phyloP scores from a whole-genome alignment of 1,284 basidiomycete genomes.

The Tilletiopsis washingtonensis region DNA sequence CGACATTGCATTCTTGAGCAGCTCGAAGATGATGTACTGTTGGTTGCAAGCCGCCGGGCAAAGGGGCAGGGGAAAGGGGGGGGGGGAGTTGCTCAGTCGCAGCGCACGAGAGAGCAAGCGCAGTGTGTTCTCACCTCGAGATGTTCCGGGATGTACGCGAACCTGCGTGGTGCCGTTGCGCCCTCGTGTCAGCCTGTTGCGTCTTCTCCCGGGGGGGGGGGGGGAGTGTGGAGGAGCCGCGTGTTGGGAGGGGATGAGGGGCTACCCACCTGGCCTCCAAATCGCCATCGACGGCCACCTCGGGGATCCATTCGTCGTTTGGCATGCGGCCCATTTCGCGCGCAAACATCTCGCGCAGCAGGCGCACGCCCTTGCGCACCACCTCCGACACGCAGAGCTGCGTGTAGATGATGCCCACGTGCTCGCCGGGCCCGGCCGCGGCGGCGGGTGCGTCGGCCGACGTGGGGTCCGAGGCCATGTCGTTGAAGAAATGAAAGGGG shows the following conservation, averaged over 20 bases:
- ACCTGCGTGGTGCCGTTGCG: too few species aligned
- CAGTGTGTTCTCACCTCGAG: slow-evolving; percentile 52
- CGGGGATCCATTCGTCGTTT: slow-evolving; percentile 51
- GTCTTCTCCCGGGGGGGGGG: too few species aligned
- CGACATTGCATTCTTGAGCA: slow-evolving; percentile 64
- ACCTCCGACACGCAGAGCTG: slow-evolving; percentile 58
- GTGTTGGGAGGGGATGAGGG: too few species aligned
- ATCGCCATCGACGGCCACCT: slow-evolving; percentile 67
- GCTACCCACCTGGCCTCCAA: slow-evolving; percentile 54
- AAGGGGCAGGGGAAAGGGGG: too few species aligned
- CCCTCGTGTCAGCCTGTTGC: too few species aligned
- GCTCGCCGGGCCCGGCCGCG: slow-evolving; percentile 39
- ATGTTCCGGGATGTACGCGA: slow-evolving; percentile 81
- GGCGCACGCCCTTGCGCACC: slow-evolving; percentile 58
- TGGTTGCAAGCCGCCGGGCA: too few species aligned
- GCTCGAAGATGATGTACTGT: slow-evolving; percentile 72
- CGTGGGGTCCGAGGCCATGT: too few species aligned
- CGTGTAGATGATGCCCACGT: slow-evolving; percentile 81
- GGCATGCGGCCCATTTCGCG: slow-evolving; percentile 49
- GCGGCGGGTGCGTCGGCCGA: background rate
- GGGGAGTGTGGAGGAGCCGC: too few species aligned
- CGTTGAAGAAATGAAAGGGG: slow-evolving; percentile 37
- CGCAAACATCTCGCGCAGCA: slow-evolving; percentile 59
- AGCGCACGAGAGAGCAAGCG: too few species aligned
- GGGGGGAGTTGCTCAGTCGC: too few species aligned